Conservation (phyloP, 192 early-diverging fungal species). For the Chytriomyces hyalinus region DNA sequence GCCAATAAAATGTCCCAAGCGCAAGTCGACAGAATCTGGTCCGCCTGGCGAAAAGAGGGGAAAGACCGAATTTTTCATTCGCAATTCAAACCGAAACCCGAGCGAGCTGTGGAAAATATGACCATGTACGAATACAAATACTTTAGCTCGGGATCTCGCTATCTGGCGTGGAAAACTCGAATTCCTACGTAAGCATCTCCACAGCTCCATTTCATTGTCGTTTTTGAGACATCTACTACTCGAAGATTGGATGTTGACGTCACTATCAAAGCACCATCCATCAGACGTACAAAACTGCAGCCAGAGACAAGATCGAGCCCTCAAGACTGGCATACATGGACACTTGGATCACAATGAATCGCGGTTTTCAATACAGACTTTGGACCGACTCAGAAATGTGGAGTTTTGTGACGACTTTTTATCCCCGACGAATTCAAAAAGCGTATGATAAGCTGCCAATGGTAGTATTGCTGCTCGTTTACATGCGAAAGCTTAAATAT, state of each 20-base stretch:
- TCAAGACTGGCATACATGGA: constrained; percentile 8
- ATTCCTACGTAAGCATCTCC: constrained; percentile 16
- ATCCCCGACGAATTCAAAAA: background rate
- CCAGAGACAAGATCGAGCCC: background rate
- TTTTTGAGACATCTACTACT: background rate
- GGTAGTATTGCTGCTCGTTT: background rate
- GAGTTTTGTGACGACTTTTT: background rate
- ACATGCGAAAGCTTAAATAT: background rate
- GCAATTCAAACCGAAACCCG: background rate
- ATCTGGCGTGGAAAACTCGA: no score
- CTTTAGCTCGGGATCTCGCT: background rate
- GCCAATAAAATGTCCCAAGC: constrained; percentile 18
- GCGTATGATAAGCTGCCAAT: constrained; percentile 18
- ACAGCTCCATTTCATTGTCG: background rate
- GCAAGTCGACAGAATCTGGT: constrained; percentile 12
- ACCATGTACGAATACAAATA: background rate
- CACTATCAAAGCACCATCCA: background rate
- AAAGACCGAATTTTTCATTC: background rate
- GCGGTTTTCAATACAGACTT: background rate
- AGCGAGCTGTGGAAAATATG: background rate
- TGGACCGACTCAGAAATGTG: constrained; percentile 14
- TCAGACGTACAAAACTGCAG: constrained; percentile 13
- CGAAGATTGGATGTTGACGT: no score
- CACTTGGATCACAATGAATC: constrained; percentile 25
- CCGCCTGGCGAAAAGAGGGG: constrained; percentile 1